Conservation (phyloP, 208 protist species). For the Porcisia deanei region DNA sequence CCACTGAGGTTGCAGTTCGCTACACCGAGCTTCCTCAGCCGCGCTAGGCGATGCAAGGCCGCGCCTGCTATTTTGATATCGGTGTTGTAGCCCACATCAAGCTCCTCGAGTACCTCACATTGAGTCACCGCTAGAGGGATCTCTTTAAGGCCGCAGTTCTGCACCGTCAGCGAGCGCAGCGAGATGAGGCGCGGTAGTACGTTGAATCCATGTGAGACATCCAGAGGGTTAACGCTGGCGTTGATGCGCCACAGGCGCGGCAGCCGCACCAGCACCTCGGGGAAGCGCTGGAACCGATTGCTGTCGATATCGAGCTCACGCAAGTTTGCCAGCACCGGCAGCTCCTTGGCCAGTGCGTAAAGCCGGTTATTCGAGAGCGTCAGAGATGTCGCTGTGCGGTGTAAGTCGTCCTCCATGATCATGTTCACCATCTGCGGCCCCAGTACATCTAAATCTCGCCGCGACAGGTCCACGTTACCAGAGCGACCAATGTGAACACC, state of each 20-base stretch:
- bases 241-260: constrained; percentile 58
- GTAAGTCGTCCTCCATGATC: constrained; percentile 67
- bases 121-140: constrained; percentile 53
- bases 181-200: constrained; percentile 47
- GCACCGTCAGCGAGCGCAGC: constrained; percentile 53
- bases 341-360: constrained; percentile 79
- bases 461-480: constrained; percentile 81
- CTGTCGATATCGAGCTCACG: constrained; percentile 75
- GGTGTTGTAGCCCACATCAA: constrained; percentile 82
- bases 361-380: constrained; percentile 79
- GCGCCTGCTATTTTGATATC: constrained; percentile 48
- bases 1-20: constrained; percentile 69
- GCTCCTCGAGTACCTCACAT: constrained; percentile 50
- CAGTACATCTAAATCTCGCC: constrained; percentile 66
- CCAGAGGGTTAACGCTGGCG: constrained; percentile 73
- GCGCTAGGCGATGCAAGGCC: constrained; percentile 42
- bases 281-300: constrained; percentile 77
- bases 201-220: constrained; percentile 44
- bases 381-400: constrained; percentile 67
- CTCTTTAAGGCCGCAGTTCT: constrained; percentile 49
- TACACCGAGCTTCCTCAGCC: constrained; percentile 56
- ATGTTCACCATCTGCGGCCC: constrained; percentile 57
- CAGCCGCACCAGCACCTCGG: constrained; percentile 58
- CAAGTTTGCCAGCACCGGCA: constrained; percentile 67
- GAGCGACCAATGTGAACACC: constrained; percentile 81